Conservation (phyloP, 306 rosid species). For the Leucaena leucocephala region DNA sequence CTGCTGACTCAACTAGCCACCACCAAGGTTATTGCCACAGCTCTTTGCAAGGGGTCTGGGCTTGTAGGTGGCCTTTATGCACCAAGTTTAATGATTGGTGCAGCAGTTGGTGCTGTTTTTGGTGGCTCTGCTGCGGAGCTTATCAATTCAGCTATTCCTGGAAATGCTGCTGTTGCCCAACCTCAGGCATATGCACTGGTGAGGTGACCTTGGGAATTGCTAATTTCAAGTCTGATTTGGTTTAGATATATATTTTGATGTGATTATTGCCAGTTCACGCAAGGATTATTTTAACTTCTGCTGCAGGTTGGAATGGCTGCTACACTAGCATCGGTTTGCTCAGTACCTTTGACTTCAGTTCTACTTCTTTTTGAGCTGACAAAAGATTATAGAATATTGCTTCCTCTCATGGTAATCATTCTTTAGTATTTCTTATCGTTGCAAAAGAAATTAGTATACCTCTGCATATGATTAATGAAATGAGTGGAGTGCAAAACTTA, state of each 20-base stretch:
- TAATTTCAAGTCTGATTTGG: constrained; percentile 22
- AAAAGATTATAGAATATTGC: constrained; percentile 92
- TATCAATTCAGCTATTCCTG: constrained; percentile 89
- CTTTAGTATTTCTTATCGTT: constrained; percentile 11
- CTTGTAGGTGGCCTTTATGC: constrained; percentile 98
- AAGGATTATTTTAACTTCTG: constrained; percentile 23
- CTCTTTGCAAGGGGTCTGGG: constrained; percentile 98
- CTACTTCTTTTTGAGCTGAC: constrained; percentile 98
- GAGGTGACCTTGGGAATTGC: constrained; percentile 27
- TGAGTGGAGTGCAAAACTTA: constrained; percentile 8
- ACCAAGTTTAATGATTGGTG: constrained; percentile 99
- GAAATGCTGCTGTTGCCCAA: constrained; percentile 97
- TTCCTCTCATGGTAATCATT: constrained; percentile 94
- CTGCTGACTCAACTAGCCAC: constrained; percentile 76
- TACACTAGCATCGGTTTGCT: constrained; percentile 93
- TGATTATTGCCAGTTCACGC: constrained; percentile 32
- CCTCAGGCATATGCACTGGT: constrained; percentile 99
- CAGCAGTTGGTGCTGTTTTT: constrained; percentile 98
- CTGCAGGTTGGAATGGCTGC: constrained; percentile 99
- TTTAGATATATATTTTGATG: constrained; percentile 21
- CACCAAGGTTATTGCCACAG: constrained; percentile 94
- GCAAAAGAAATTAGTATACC: not conserved
- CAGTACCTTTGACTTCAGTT: constrained; percentile 97
- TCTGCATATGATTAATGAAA: constrained; percentile 27
- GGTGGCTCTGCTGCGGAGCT: constrained; percentile 94